Percentiles rank a stretch among this genome's conserved stretches.
These are phyloP conservation scores for Salvia sclarea DNA, from an alignment of 305 asterid genomes.

Conservation along the genomic window DNA sequence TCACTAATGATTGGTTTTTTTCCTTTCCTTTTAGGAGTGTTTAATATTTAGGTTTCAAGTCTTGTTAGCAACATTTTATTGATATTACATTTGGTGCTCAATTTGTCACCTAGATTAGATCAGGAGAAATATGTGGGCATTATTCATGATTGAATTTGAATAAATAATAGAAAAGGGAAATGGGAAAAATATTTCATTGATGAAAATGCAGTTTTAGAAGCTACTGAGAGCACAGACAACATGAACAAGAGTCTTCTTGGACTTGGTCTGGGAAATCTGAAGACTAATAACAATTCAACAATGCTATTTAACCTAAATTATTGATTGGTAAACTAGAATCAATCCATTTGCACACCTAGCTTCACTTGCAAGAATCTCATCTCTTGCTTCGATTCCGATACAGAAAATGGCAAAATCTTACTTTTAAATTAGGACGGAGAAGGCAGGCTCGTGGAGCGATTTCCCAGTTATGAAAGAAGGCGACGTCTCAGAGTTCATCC, in stretches of 20 bases:
- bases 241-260: neutral
- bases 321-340: neutral
- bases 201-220: neutral
- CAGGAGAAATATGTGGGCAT: neutral
- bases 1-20: no score
- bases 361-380: constrained; percentile 5
- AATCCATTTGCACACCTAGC: no score
- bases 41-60: no score
- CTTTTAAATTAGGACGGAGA: neutral
- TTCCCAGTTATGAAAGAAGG: constrained; percentile 13
- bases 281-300: neutral
- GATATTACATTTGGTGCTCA: no score
- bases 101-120: no score
- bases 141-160: neutral
- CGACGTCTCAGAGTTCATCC: constrained; percentile 66
- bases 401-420: neutral
- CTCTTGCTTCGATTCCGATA: constrained; percentile 26
- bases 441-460: constrained; percentile 2
- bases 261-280: neutral
- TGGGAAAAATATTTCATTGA: constrained; percentile 4
- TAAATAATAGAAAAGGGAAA: neutral
- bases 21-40: no score
- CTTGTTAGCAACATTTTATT: no score
- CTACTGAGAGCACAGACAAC: constrained; percentile 24
- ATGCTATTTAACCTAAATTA: neutral